Evolutionary conservation across 2,329 filamentous ascomycete genomes (phyloP).

Genomic region (Botrytis porri): DNA sequence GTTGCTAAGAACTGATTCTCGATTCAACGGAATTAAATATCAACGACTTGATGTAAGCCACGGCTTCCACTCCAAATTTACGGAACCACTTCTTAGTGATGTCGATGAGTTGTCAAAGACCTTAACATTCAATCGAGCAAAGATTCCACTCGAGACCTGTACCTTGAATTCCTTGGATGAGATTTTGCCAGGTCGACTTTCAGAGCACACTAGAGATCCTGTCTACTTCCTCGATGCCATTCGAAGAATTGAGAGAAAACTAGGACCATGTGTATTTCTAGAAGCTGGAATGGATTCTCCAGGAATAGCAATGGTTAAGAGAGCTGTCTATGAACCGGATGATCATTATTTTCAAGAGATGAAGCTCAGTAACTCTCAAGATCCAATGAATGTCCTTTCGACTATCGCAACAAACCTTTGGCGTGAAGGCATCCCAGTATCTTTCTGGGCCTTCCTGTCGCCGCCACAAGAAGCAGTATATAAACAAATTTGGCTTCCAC

Average conservation of each 20-base stretch:
- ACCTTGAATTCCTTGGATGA: neutral
- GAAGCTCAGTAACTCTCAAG: constrained; percentile 21
- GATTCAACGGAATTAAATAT: constrained; percentile 31
- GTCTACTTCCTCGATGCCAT: constrained; percentile 34
- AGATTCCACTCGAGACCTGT: constrained; percentile 19
- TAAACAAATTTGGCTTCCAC: constrained; percentile 27
- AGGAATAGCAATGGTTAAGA: constrained; percentile 38
- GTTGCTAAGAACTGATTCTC: constrained; percentile 19
- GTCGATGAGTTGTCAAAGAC: neutral
- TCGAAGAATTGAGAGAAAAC: constrained; percentile 25
- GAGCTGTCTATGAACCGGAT: constrained; percentile 27
- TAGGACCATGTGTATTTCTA: constrained; percentile 30
- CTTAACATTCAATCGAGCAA: constrained; percentile 10
- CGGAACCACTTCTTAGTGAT: constrained; percentile 8
- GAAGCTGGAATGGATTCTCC: constrained; percentile 37
- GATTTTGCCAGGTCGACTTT: neutral
- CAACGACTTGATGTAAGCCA: constrained; percentile 25
- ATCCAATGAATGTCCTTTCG: neutral
- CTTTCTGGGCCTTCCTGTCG: neutral
- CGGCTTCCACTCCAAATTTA: constrained; percentile 31
- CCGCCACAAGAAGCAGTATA: neutral
- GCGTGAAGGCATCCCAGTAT: neutral
- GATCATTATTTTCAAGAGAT: constrained; percentile 28
- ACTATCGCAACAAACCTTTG: neutral
- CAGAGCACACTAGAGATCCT: constrained; percentile 33